Conservation (phyloP, 2,329 filamentous ascomycete genomes). For the Sarocladiaceae sp. region DNA sequence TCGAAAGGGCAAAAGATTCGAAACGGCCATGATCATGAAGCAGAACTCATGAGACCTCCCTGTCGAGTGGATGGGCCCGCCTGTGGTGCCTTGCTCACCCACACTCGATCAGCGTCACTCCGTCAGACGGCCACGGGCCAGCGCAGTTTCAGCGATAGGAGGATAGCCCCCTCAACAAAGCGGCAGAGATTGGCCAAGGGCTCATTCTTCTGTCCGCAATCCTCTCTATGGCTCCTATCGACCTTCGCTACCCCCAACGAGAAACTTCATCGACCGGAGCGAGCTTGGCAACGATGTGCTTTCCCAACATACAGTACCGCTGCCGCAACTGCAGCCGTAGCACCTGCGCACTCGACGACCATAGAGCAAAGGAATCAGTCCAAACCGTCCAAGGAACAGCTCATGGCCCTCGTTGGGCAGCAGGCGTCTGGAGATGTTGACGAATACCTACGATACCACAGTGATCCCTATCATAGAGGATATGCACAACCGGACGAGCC, state of each 20-base stretch:
- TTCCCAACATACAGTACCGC: slow-evolving; percentile 21
- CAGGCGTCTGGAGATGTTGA: slow-evolving; percentile 42
- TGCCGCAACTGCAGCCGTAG: slow-evolving; percentile 15
- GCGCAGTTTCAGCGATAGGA: slow-evolving; percentile 6
- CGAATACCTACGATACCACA: slow-evolving; percentile 45
- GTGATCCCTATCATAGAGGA: slow-evolving; percentile 47
- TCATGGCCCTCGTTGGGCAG: slow-evolving; percentile 47
- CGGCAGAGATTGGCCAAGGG: neutral
- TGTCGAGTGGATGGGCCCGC: slow-evolving; percentile 54
- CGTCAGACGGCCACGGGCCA: slow-evolving; percentile 18
- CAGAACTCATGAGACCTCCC: slow-evolving; percentile 54
- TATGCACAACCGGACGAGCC: slow-evolving; percentile 47
- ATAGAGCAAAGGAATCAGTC: slow-evolving; percentile 1
- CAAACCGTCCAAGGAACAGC: slow-evolving; percentile 30
- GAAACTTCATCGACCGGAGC: slow-evolving; percentile 13
- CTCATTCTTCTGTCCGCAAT: slow-evolving; percentile 24
- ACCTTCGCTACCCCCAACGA: slow-evolving; percentile 29
- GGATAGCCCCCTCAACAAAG: neutral
- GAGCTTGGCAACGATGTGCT: slow-evolving; percentile 15
- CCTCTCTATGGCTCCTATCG: slow-evolving; percentile 33
- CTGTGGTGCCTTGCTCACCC: slow-evolving; percentile 48
- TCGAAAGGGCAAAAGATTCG: no score
- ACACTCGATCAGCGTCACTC: slow-evolving; percentile 31
- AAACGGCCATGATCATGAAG: slow-evolving; percentile 33
- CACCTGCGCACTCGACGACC: slow-evolving; percentile 8